These are phyloP conservation scores for Microsporum audouinii DNA, from an alignment of 2,329 filamentous ascomycete species.

Conservation along the genomic window DNA sequence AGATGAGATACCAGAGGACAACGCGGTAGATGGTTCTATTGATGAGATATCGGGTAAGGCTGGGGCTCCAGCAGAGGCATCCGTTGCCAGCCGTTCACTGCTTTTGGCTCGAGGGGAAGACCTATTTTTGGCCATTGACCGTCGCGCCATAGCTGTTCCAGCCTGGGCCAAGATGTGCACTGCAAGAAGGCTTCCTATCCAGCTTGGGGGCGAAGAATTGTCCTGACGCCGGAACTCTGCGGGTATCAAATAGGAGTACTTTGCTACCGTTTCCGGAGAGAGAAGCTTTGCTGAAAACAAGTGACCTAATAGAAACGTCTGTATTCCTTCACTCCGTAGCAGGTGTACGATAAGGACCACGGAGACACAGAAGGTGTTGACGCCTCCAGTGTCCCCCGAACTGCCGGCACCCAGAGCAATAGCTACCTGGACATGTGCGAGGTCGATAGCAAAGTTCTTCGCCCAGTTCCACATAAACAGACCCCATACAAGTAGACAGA, in stretches of 20 bases:
- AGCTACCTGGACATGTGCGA: constrained; percentile 87
- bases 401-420: constrained; percentile 76
- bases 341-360: constrained; percentile 37
- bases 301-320: constrained; percentile 40
- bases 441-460: constrained; percentile 76
- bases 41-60: constrained; percentile 33
- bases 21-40: constrained; percentile 30
- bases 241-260: constrained; percentile 35
- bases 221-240: constrained; percentile 34
- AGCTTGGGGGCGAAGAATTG: constrained; percentile 33
- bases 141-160: constrained; percentile 37
- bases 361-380: constrained; percentile 36
- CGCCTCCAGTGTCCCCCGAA: constrained; percentile 37
- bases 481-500: constrained; percentile 69
- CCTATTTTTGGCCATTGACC: constrained; percentile 36
- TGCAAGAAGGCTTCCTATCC: constrained; percentile 38
- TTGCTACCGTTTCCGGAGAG: constrained; percentile 32
- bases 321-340: constrained; percentile 35
- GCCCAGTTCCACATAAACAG: constrained; percentile 76
- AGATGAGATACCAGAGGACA: constrained; percentile 29
- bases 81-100: constrained; percentile 36
- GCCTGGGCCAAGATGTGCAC: constrained; percentile 41
- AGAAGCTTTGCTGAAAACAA: constrained; percentile 36
- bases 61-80: constrained; percentile 35
- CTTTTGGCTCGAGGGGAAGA: constrained; percentile 30